These are phyloP conservation scores for Scedosporium minutisporum DNA, from an alignment of 2,329 filamentous ascomycete genomes.

Conservation along the genomic window DNA sequence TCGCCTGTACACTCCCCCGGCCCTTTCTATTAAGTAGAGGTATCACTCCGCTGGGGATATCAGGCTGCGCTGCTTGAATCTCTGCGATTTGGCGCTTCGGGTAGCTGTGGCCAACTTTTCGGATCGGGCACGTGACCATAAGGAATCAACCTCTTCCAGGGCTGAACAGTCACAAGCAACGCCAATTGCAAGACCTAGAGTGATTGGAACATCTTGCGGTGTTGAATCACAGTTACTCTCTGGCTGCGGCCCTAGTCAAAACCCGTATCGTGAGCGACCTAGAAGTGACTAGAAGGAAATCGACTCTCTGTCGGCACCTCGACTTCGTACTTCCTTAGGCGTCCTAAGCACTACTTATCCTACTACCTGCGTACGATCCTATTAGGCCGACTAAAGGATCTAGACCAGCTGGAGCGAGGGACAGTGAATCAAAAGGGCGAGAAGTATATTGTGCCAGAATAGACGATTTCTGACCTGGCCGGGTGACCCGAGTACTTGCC, in stretches of 20 bases:
- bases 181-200: neutral
- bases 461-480: neutral
- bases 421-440: neutral
- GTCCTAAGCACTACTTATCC: conserved; percentile 4
- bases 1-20: neutral
- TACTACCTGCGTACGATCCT: conserved; percentile 1
- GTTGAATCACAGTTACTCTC: neutral
- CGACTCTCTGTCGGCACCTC: neutral
- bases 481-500: neutral
- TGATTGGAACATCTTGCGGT: neutral
- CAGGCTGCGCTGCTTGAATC: neutral
- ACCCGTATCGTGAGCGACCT: neutral
- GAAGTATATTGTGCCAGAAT: neutral
- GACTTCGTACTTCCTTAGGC: conserved; percentile 3
- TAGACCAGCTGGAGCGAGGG: neutral
- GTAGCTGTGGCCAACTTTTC: neutral
- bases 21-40: neutral
- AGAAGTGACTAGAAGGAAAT: conserved; percentile 1
- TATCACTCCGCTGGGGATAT: neutral
- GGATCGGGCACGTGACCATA: too few species aligned
- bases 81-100: neutral
- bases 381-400: conserved; percentile 1
- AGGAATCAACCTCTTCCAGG: neutral
- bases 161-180: neutral
- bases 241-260: neutral